A percentile compares a stretch with the other conserved stretches of the same genome.
Conservation (phyloP, 768 basidiomycete species). For the Pleurotus citrinopileatus region DNA sequence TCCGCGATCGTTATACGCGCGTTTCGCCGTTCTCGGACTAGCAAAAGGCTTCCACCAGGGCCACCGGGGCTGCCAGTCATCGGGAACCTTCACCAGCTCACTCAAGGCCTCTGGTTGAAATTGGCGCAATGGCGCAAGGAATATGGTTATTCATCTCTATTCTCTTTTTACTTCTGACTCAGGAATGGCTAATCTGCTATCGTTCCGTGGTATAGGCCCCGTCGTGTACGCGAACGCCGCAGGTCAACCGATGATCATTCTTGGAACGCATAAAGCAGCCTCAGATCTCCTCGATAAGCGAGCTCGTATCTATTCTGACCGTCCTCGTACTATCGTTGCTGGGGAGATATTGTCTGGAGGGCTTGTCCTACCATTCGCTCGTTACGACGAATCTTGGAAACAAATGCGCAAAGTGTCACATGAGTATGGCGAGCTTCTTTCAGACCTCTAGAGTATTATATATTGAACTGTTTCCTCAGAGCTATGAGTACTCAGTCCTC, state of each 20-base stretch:
- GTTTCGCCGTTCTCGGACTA: too few species aligned
- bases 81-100: conserved; percentile 25
- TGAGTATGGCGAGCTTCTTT: conserved; percentile 11
- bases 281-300: conserved; percentile 32
- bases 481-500: conserved; percentile 19
- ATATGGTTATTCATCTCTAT: conserved; percentile 10
- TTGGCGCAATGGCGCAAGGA: conserved; percentile 18
- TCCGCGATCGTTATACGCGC: too few species aligned
- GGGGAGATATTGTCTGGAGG: conserved; percentile 28
- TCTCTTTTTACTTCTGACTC: not conserved
- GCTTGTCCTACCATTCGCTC: conserved; percentile 18
- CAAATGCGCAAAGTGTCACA: conserved; percentile 25
- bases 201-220: conserved; percentile 10
- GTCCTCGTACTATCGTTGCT: conserved; percentile 24
- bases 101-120: conserved; percentile 19
- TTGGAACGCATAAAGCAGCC: conserved; percentile 28
- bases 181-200: too few species aligned
- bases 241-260: conserved; percentile 21
- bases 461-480: not conserved
- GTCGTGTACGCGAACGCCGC: conserved; percentile 17
- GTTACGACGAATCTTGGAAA: conserved; percentile 24
- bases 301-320: conserved; percentile 22
- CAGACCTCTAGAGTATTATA: not conserved
- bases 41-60: conserved; percentile 19
- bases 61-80: conserved; percentile 24